Evolutionary conservation across 495 filamentous ascomycete species (phyloP), one percentile per base, ranked within the genome.

Genomic region (Astrothelium subdiscretum): DNA sequence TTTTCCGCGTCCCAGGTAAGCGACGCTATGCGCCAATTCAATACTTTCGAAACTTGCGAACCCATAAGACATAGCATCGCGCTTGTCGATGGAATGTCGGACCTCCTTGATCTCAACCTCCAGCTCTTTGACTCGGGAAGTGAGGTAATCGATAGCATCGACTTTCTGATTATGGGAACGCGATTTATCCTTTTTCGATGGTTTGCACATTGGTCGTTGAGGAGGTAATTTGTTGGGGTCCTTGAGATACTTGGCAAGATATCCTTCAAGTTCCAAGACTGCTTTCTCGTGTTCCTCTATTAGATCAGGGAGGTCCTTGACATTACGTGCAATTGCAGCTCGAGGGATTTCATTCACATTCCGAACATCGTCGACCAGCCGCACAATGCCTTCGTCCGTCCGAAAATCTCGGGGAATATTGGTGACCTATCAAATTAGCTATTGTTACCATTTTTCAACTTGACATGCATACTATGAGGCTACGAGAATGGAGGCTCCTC

Each of bases 21-120:
- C 94, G 64, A 95, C 89, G 8, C 84, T 83, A 70, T 98, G 94
- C 2, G 95, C 91, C 52, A 92, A 87, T 38, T 85, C 81, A 59
- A 97, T 95, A 58, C 82, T 86, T 32, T 91, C 85, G 76, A 91
- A 97, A 64, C 90, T 95, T 10, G 94, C 91, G 73, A 98, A 98
- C 0, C 94, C 94, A 73, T 89, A 98, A 0, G 89, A 82, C 81
- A 95, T 87, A 31, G 91, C 84, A 68, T 91, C 87, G 32, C 92
- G 83, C 70, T 85, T 89, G 71, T 97, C 92, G 38, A 97, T 84
- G 2, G 83, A 85, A 15, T 84, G 81, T 24, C 94, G 83, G 1
- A 90, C 86, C 61, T 91, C 85, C 69, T 88, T 87, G 70, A 98
- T 91, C 69, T 92, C 82, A 26, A 84, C 75, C 74, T 97, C 92